Base-by-base conservation (phyloP, 2,329 filamentous ascomycete genomes). In the Fusarium duplospermum region DNA sequence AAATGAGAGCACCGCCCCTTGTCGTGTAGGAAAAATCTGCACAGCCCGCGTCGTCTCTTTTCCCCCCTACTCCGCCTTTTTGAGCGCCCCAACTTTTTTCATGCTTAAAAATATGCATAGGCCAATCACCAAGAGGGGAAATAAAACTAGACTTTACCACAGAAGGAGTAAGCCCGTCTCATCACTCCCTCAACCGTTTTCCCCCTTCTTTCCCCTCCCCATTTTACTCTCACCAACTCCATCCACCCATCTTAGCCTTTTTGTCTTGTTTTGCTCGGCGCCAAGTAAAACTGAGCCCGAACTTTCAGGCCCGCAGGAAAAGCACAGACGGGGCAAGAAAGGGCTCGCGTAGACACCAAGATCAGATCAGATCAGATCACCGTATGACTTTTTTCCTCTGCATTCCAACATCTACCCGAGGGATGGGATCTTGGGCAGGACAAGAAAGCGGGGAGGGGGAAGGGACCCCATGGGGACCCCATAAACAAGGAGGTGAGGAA, bases 301-400 rank as follows among this genome's bases (percentile, higher is more conserved):
- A 5, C 5, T 16, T n/a, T 20, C 45, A 38, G 38, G 29, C 35
- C 47, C 47, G 16, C 16, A 52, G n/a, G 36, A 9, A 29, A 29
- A 45, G 66, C 38, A 69, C 68, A 61, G 56, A 66, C 13, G 47
- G 56, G 68, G 33, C 60, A 52, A 13, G 27, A 45, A 18, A 22
- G 14, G 18, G n/a, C 35, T 36, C 45, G 31, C 45, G 38, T 29
- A 52, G 47, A 47, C 60, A 22, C 16, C n/a, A 58, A 62, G 60
- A 61, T 70, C 16, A 70, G 68, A 70, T 68, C 27, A 60, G 66
- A 63, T 68, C 67, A 68, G 64, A 70, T 70, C 59, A 69, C 45
- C 66, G 33, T 70, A 60, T 42, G 66, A 62, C 61, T 58, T 52
- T 47, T 47, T 24, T 20, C 3, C 7, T 47, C 31, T 54, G 27